Conservation (phyloP, 2,329 filamentous ascomycete genomes). For the Nothomitra cinnamomea region DNA sequence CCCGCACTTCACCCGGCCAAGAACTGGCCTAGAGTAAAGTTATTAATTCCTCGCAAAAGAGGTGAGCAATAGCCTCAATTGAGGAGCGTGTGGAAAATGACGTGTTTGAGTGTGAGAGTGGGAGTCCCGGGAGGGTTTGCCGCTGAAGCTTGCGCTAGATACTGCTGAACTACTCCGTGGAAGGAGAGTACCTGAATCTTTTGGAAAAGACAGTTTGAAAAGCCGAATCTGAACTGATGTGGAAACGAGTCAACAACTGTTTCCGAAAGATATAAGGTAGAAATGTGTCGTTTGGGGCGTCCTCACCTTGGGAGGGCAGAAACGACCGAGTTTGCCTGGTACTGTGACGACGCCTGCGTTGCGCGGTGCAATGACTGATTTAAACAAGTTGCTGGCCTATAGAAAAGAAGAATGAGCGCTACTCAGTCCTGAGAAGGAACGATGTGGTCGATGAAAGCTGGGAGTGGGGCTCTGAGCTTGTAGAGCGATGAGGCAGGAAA, state of each 20-base stretch:
- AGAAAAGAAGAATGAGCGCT: neutral
- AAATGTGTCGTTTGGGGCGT: neutral
- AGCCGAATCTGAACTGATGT: neutral
- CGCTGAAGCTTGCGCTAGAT: neutral
- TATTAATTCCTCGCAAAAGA: neutral
- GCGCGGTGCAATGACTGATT: neutral
- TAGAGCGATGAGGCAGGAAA: neutral
- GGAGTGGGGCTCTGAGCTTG: neutral
- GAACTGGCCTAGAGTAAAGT: neutral
- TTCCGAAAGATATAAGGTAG: neutral
- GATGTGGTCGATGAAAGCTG: neutral
- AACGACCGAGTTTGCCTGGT: conserved; percentile 1
- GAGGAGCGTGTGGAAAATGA: neutral
- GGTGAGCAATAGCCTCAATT: neutral
- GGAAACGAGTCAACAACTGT: neutral
- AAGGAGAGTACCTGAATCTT: neutral
- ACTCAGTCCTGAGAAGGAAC: neutral
- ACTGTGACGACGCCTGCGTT: conserved; percentile 1
- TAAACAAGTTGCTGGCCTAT: neutral
- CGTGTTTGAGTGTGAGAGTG: neutral
- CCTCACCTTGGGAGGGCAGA: neutral
- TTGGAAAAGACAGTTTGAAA: neutral
- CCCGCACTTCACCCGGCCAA: conserved; percentile 3
- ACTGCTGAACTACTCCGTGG: neutral
- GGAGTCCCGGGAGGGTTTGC: neutral